Evolutionary conservation across 2,329 filamentous ascomycete genomes (phyloP), one percentile per base, ranked within the genome.

Genomic region (Cladosporium sp.): DNA sequence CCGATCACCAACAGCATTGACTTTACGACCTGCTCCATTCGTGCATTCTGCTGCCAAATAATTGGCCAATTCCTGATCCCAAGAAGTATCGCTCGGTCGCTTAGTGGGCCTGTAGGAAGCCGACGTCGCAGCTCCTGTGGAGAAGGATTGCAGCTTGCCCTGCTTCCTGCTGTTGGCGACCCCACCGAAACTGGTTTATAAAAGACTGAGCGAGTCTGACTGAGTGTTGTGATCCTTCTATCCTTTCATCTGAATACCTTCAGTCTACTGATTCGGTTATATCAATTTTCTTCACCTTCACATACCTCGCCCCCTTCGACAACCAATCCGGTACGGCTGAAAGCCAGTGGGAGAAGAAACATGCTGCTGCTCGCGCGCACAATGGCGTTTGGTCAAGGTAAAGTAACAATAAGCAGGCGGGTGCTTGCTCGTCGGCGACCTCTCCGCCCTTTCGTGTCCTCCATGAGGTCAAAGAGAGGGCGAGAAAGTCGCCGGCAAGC

Each of bases 331-430:
- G 61, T 64, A 64, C 51, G 61, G 61, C 61, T 28, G 36, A 11
- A 57, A 36, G 41, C 24, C 51, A 38, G 38, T 24, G 61, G 61
- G 49, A 38, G 49, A 38, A 47, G n/a, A 54, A 57, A 18, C 60
- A 64, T 64, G 60, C 30, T 51, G 60, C 26, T 26, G 49, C 51
- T 54, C 34, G 18, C 26, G 36, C 36, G 51, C 61, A 57, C 36
- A 36, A 49, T 44, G 58, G 5, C 58, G 52, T 58, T 60, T 66
- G 75, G 78, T 80, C 78, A 78, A 80, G 79, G 79, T 80, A 80
- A 78, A 75, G 75, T 76, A 75, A 68, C 66, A 74, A 75, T 15
- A 77, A 76, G 79, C 79, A 80, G 77, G 74, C 78, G 74, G 77
- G 78, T 79, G 75, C 78, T 75, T 59, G 63, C 47, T 49, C n/a